phyloP scores from a whole-genome alignment of 352 stramenopile genomes.

The Pilasporangium apinafurcum region DNA sequence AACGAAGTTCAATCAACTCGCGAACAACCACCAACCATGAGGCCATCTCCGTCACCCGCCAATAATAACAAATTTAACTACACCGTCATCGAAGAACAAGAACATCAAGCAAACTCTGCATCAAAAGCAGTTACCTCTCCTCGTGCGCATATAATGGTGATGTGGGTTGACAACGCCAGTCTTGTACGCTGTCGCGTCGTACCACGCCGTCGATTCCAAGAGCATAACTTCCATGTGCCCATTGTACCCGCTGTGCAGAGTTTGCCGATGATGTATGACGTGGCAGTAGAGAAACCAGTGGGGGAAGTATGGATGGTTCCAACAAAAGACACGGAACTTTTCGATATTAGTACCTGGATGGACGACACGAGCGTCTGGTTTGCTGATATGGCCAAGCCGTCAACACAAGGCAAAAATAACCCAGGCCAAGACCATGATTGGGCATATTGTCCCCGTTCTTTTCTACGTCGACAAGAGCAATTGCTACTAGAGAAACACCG shows the following conservation, averaged over 20 bases:
- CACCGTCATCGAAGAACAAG: too few species aligned
- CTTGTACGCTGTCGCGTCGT: conserved; percentile 17
- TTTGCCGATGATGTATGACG: conserved; percentile 14
- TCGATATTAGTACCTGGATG: conserved; percentile 12
- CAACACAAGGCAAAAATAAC: too few species aligned
- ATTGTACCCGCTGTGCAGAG: conserved; percentile 15
- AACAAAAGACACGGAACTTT: neutral
- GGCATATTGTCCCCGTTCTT: conserved; percentile 17
- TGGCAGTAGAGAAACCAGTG: conserved; percentile 11
- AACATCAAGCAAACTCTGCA: too few species aligned
- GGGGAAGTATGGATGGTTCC: conserved; percentile 10
- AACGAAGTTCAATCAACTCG: too few species aligned
- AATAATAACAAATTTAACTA: too few species aligned
- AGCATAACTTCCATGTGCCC: conserved; percentile 5
- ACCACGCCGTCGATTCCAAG: conserved; percentile 5
- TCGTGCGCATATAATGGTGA: conserved; percentile 2
- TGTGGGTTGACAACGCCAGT: conserved; percentile 24
- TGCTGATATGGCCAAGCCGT: conserved; percentile 18
- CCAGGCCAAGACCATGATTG: conserved; percentile 7
- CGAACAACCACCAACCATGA: too few species aligned
- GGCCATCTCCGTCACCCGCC: too few species aligned
- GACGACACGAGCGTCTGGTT: conserved; percentile 8
- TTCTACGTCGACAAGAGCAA: conserved; percentile 10
- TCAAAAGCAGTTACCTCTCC: too few species aligned
- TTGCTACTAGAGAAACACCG: neutral